Conservation (phyloP, 1,284 basidiomycete genomes). For the Malassezia sympodialis region DNA sequence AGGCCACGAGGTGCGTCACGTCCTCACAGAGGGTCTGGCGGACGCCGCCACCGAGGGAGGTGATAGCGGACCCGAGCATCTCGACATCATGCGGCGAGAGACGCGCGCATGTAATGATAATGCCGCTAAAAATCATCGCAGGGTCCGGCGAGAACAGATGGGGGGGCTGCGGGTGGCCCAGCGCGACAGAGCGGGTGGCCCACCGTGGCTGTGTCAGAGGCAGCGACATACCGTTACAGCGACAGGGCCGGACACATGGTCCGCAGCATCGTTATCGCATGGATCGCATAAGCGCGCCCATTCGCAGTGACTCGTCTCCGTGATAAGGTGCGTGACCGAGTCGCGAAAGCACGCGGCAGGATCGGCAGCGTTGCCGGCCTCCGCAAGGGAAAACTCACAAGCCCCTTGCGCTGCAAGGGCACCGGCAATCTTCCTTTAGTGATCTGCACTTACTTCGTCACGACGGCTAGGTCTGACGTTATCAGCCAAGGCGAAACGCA, state of each 20-base stretch:
- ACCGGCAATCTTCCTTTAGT: neutral
- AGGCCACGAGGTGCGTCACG: slow-evolving; percentile 71
- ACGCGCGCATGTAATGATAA: slow-evolving; percentile 56
- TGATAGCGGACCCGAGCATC: slow-evolving; percentile 62
- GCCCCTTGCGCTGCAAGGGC: neutral
- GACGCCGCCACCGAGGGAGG: slow-evolving; percentile 71
- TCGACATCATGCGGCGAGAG: slow-evolving; percentile 60
- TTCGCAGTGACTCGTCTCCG: slow-evolving; percentile 5
- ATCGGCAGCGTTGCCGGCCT: neutral
- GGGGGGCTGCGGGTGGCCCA: slow-evolving; percentile 26
- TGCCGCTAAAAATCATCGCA: slow-evolving; percentile 66
- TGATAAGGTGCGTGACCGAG: slow-evolving; percentile 10
- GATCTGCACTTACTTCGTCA: neutral
- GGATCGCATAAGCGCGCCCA: neutral
- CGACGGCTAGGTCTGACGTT: neutral
- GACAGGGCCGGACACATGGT: neutral
- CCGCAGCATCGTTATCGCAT: neutral
- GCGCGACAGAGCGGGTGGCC: slow-evolving; percentile 25
- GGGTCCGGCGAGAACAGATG: slow-evolving; percentile 66
- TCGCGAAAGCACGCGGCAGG: neutral
- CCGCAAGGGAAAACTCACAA: neutral
- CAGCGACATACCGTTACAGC: slow-evolving; percentile 14
- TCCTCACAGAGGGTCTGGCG: slow-evolving; percentile 64
- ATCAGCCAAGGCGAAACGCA: slow-evolving; percentile 4
- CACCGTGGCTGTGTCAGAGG: slow-evolving; percentile 23